A percentile compares a stretch with the other conserved stretches of the same genome.
Conservation (phyloP, 495 filamentous ascomycete species). For the Daldinia childiae region DNA sequence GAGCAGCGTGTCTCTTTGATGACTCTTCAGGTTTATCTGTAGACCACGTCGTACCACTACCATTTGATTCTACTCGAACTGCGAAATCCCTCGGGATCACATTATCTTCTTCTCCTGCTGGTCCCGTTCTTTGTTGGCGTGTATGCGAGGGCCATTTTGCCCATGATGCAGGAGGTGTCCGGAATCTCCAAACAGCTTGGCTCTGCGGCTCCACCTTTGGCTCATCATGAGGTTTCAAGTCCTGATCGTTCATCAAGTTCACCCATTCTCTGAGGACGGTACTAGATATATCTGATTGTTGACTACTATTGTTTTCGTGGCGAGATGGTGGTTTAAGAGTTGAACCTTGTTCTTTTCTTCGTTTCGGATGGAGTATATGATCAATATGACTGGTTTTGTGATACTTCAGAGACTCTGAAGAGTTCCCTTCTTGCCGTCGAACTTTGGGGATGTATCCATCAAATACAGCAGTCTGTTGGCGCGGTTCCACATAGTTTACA, state of each 20-base stretch:
- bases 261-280: constrained; percentile 46
- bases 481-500: neutral
- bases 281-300: constrained; percentile 37
- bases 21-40: constrained; percentile 19
- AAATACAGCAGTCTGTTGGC: neutral
- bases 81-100: constrained; percentile 40
- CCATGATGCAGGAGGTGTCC: constrained; percentile 48
- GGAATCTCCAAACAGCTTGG: constrained; percentile 21
- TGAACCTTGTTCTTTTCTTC: constrained; percentile 12
- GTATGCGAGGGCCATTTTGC: constrained; percentile 52
- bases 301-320: constrained; percentile 14
- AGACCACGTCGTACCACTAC: constrained; percentile 19
- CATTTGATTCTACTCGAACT: constrained; percentile 3
- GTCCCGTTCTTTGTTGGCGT: constrained; percentile 46
- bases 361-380: constrained; percentile 1
- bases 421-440: neutral
- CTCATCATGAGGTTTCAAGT: constrained; percentile 19
- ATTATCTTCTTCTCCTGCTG: constrained; percentile 37
- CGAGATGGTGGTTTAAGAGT: constrained; percentile 25
- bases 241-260: constrained; percentile 44
- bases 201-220: constrained; percentile 12
- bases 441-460: neutral
- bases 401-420: neutral
- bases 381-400: neutral
- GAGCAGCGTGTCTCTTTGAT: constrained; percentile 18